phyloP scores from a whole-genome alignment of 495 filamentous ascomycete species.

The Xeromyces bisporus region DNA sequence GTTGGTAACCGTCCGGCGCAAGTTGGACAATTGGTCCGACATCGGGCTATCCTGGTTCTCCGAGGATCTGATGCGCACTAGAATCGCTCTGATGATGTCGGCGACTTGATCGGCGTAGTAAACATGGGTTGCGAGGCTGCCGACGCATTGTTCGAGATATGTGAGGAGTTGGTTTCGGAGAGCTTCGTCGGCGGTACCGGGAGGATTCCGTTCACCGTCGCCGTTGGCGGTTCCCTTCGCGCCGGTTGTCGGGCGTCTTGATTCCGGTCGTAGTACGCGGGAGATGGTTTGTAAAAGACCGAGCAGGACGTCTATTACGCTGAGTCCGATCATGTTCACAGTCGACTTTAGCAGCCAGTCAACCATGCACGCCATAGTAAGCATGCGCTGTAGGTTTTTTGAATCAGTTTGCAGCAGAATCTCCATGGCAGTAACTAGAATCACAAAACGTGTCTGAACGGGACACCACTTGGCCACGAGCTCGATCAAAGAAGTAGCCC shows the following conservation, averaged over 20 bases:
- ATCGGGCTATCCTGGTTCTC: slow-evolving; percentile 21
- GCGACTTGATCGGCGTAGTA: slow-evolving; percentile 90
- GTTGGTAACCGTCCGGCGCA: not conserved
- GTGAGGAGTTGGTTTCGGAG: slow-evolving; percentile 38
- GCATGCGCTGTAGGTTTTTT: slow-evolving; percentile 45
- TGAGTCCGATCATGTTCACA: slow-evolving; percentile 83
- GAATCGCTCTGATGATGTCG: slow-evolving; percentile 71
- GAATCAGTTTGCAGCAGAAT: slow-evolving; percentile 45
- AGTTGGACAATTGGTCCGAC: slow-evolving; percentile 3
- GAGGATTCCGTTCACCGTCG: slow-evolving; percentile 6
- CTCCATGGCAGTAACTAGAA: slow-evolving; percentile 66
- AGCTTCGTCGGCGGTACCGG: slow-evolving; percentile 4
- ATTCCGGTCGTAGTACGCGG: slow-evolving; percentile 22
- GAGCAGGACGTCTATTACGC: slow-evolving; percentile 78
- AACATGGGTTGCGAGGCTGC: slow-evolving; percentile 73
- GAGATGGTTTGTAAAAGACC: slow-evolving; percentile 68
- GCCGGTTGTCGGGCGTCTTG: too few relatives aligned
- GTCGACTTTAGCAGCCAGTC: slow-evolving; percentile 68
- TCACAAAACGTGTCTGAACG: slow-evolving; percentile 79
- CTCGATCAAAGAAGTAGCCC: slow-evolving; percentile 66
- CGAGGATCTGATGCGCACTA: slow-evolving; percentile 56
- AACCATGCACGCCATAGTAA: slow-evolving; percentile 55
- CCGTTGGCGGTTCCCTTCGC: not conserved
- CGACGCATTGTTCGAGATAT: slow-evolving; percentile 59
- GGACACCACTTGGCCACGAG: slow-evolving; percentile 68